Percentiles rank a stretch among this genome's conserved stretches.
These are phyloP conservation scores for Mycena sanguinolenta DNA, from an alignment of 768 basidiomycete species.

Conservation along the genomic window DNA sequence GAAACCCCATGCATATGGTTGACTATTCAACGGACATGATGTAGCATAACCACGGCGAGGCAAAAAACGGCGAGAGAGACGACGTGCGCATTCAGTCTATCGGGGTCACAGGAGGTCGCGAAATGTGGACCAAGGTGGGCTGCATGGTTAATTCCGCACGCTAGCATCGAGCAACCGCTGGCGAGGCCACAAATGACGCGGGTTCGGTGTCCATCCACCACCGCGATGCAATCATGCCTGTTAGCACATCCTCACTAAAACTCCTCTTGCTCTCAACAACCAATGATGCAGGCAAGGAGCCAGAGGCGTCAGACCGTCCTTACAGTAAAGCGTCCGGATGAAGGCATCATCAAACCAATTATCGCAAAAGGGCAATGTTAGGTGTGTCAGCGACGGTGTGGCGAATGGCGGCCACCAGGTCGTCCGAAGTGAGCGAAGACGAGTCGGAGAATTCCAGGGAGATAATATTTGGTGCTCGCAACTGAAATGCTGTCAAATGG, in stretches of 20 bases:
- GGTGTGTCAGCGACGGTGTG: background rate
- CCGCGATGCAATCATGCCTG: background rate
- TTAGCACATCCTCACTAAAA: background rate
- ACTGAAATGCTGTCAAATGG: too few relatives aligned
- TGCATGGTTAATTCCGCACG: background rate
- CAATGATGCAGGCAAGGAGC: background rate
- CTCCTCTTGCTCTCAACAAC: background rate
- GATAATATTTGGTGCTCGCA: slow-evolving; percentile 1
- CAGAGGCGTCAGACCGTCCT: background rate
- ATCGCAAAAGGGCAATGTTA: background rate
- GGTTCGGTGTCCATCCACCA: too few relatives aligned
- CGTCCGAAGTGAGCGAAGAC: background rate
- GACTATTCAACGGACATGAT: too few relatives aligned
- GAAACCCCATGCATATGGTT: too few relatives aligned
- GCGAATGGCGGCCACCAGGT: background rate
- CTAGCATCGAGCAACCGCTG: too few relatives aligned
- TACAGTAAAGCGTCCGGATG: background rate
- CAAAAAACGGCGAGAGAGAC: background rate
- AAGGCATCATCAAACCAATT: background rate
- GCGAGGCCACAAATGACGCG: too few relatives aligned
- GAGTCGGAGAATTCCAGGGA: background rate
- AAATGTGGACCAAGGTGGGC: background rate
- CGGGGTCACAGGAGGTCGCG: too few relatives aligned
- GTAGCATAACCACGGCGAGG: too few relatives aligned
- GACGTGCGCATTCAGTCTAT: background rate